Conservation (phyloP, 1,139 yeast genomes). For the Suhomyces maxii region DNA sequence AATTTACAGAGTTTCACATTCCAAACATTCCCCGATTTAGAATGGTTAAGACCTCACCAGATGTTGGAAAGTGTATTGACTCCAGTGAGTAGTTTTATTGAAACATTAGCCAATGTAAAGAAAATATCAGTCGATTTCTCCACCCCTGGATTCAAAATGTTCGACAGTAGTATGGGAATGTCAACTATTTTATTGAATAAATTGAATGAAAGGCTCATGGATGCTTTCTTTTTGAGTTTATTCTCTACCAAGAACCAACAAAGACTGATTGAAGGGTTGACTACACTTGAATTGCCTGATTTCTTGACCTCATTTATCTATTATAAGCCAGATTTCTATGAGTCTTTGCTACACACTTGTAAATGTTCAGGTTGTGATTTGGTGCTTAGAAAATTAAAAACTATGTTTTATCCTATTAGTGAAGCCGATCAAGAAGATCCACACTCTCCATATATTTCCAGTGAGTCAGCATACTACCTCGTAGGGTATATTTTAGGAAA, state of each 20-base stretch:
- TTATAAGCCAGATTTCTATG: constrained; percentile 40
- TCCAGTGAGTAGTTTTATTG: constrained; percentile 35
- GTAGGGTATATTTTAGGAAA: constrained; percentile 40
- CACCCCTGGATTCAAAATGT: constrained; percentile 44
- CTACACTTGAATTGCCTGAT: constrained; percentile 36
- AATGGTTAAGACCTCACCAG: constrained; percentile 43
- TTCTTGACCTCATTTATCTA: constrained; percentile 41
- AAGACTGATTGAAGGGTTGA: constrained; percentile 17
- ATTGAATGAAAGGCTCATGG: constrained; percentile 37
- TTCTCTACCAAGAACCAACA: constrained; percentile 12
- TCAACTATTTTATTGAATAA: constrained; percentile 31
- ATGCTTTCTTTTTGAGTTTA: constrained; percentile 36
- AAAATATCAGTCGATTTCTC: constrained; percentile 36
- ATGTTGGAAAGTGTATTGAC: constrained; percentile 32
- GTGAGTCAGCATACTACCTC: constrained; percentile 34
- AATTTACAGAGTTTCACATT: constrained; percentile 32
- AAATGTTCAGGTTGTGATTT: constrained; percentile 38
- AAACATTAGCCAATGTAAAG: constrained; percentile 23
- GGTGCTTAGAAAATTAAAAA: constrained; percentile 26
- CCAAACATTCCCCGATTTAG: constrained; percentile 37
- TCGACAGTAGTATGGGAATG: constrained; percentile 34
- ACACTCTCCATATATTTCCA: constrained; percentile 15
- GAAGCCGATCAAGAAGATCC: constrained; percentile 9
- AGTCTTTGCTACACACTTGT: constrained; percentile 39
- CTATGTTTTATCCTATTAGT: constrained; percentile 27